phyloP scores from a whole-genome alignment of 2,329 filamentous ascomycete species.

The Nigrospora osmanthi region DNA sequence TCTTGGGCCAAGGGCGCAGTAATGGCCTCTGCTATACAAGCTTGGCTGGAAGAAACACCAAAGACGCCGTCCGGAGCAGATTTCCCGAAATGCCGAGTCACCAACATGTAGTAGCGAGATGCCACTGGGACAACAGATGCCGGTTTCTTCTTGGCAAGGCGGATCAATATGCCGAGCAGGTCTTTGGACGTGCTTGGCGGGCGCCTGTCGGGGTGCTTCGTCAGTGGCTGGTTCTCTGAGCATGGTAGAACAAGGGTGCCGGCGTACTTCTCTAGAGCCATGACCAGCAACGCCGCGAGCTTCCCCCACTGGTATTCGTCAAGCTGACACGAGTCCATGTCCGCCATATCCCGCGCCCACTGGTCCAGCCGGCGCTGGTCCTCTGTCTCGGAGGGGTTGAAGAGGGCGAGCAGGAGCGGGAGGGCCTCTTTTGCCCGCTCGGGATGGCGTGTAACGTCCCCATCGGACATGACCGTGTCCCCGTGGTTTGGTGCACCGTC shows the following conservation, averaged over 20 bases:
- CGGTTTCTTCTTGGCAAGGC: constrained; percentile 20
- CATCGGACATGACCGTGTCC: constrained; percentile 11
- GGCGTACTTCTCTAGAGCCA: constrained; percentile 17
- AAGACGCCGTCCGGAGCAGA: constrained; percentile 9
- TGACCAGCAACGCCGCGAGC: constrained; percentile 16
- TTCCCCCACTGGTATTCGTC: constrained; percentile 11
- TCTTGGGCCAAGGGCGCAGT: constrained; percentile 12
- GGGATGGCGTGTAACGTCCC: not conserved
- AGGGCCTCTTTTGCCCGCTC: constrained; percentile 32
- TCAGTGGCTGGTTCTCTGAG: not conserved
- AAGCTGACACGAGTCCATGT: constrained; percentile 2
- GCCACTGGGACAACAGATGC: constrained; percentile 17
- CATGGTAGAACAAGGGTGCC: not conserved
- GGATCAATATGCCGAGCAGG: constrained; percentile 27
- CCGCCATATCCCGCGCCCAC: constrained; percentile 34
- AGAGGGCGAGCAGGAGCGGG: constrained; percentile 41
- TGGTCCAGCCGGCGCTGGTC: constrained; percentile 40
- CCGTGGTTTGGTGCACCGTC: constrained; percentile 1
- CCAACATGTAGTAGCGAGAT: constrained; percentile 29
- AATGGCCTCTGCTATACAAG: constrained; percentile 11
- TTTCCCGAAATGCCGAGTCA: constrained; percentile 27
- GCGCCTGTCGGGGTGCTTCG: constrained; percentile 9
- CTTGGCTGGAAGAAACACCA: constrained; percentile 5
- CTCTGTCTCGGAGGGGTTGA: constrained; percentile 31
- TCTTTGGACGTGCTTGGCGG: constrained; percentile 13